Percentiles rank a stretch among this genome's conserved stretches.
phyloP scores from a whole-genome alignment of 179 eudicot species.

The Silene vulgaris region DNA sequence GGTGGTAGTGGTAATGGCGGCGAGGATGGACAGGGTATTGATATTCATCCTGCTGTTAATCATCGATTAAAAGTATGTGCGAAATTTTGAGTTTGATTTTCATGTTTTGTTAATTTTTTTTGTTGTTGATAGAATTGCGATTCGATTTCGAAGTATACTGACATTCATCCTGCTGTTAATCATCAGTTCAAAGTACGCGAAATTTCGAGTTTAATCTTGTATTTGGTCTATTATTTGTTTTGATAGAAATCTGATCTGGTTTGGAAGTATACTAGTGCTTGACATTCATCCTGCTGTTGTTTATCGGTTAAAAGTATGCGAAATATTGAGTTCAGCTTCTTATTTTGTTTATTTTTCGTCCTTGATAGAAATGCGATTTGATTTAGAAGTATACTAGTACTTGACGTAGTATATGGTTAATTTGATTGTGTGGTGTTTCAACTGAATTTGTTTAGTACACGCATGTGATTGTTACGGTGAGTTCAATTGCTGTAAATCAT shows the following conservation, averaged over 20 bases:
- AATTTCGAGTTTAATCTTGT: neutral
- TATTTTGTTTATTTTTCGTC: no score
- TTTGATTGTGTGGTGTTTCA: no score
- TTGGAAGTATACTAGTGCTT: neutral
- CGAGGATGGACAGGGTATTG: conserved; percentile 49
- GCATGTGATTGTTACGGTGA: neutral
- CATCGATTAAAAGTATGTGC: conserved; percentile 66
- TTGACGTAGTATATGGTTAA: no score
- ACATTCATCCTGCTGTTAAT: neutral
- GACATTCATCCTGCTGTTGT: neutral
- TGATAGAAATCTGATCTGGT: neutral
- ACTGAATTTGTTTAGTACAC: neutral
- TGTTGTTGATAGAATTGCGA: neutral
- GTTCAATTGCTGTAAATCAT: neutral
- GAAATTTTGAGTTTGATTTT: neutral
- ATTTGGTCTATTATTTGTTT: neutral
- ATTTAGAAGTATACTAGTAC: neutral
- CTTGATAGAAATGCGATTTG: neutral
- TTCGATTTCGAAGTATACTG: conserved; percentile 7
- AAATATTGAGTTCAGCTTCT: no score
- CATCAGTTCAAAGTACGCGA: conserved; percentile 45
- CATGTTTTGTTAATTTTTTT: neutral
- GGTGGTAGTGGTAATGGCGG: conserved; percentile 34
- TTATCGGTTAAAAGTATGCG: no score
- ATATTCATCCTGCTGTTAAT: conserved; percentile 93